Percentiles rank a stretch among this genome's conserved stretches.
Evolutionary conservation across 306 rosid genomes (phyloP).

Genomic region (Styphnolobium japonicum): DNA sequence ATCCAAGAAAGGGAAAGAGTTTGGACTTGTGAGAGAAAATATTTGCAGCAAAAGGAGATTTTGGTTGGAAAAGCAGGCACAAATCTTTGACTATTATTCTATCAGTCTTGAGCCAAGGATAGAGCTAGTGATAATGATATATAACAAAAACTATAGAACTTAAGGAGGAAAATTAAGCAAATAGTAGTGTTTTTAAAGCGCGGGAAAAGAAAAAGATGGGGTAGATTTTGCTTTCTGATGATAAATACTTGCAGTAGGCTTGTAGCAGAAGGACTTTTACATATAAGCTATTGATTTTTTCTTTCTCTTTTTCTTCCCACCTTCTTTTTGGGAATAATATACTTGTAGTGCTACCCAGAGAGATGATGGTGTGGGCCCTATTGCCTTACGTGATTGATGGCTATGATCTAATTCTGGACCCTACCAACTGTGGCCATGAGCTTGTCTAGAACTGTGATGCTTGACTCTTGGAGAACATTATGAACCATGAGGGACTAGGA

Average conservation of each 20-base stretch:
- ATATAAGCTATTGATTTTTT: constrained; percentile 13
- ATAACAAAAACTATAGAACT: constrained; percentile 43
- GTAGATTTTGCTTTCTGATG: constrained; percentile 18
- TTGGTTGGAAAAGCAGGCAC: constrained; percentile 42
- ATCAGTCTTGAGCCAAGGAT: constrained; percentile 5
- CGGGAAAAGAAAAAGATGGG: constrained; percentile 31
- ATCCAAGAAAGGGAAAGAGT: background rate
- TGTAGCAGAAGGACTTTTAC: constrained; percentile 29
- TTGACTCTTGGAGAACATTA: constrained; percentile 23
- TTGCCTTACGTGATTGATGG: constrained; percentile 35
- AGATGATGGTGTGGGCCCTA: constrained; percentile 28
- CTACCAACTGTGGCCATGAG: constrained; percentile 12
- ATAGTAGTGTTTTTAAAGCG: constrained; percentile 16
- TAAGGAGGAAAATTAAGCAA: background rate
- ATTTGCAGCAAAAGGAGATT: constrained; percentile 26
- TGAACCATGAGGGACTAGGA: constrained; percentile 15
- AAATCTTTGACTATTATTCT: constrained; percentile 54
- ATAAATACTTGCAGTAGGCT: constrained; percentile 32
- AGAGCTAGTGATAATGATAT: constrained; percentile 3
- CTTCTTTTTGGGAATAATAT: constrained; percentile 1
- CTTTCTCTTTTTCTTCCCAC: background rate
- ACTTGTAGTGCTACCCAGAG: constrained; percentile 25
- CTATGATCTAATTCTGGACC: constrained; percentile 28
- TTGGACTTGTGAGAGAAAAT: constrained; percentile 23
- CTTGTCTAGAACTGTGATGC: constrained; percentile 21